Evolutionary conservation across 2,329 filamentous ascomycete species (phyloP), one percentile per base, ranked within the genome.

Genomic region (Colletotrichum lini): DNA sequence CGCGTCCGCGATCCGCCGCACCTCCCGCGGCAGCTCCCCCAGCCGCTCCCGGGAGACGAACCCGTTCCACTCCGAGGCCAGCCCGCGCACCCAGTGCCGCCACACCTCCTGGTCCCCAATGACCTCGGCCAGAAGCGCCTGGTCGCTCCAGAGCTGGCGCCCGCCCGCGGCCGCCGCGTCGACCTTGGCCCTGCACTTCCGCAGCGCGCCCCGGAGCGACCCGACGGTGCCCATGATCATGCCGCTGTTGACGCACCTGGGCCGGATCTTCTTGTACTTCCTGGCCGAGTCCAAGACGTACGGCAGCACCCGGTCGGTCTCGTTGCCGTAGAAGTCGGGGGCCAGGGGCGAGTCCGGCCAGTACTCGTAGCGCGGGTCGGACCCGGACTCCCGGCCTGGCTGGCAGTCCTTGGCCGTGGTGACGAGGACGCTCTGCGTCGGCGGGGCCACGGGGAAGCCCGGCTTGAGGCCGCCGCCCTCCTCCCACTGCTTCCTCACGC

Each of bases 41-140:
- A 50, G 66, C 13, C 70, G 21, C 21, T 73, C 74, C 4, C 72
- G 47, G 0, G 79, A 70, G 0, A 38, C 23, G 0, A 71, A 73
- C 4, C 80, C 80, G 63, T 82, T 77, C 81, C 81, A 83, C 0
- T 77, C 77, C 16, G 75, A 71, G 1, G 72, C 76, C 0, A 82
- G 69, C 26, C 74, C 54, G 7, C 75, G 76, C 52, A 76, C 71
- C 79, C 80, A 82, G 40, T 77, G 74, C 1, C 81, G 79, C 77
- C 79, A 82, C 42, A 81, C 77, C 69, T 82, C 79, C 61, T 83
- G 81, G 23, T 83, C 81, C 12, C 80, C 80, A 9, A 82, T 78
- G n/a, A 82, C 79, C 45, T 83, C 81, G 0, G 76, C 81, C 1
- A 83, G 72, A 6, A 83, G 78, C 0, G 80, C 80, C 60, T 83